These are phyloP conservation scores for Austropuccinia psidii DNA, from an alignment of 1,284 basidiomycete genomes.

Conservation along the genomic window DNA sequence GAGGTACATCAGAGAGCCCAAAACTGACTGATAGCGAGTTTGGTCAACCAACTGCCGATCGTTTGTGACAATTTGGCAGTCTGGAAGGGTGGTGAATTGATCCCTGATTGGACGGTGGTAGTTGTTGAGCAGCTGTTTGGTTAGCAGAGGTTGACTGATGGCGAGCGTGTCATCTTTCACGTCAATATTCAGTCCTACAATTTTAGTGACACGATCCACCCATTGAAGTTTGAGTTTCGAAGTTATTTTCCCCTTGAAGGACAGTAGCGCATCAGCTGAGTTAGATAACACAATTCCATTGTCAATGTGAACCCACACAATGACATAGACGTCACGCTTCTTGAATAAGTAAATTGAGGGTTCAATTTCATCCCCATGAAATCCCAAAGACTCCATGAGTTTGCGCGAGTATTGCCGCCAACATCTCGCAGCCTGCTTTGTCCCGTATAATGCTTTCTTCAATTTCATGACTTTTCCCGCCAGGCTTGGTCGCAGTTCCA, in stretches of 20 bases:
- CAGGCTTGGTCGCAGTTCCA: neutral
- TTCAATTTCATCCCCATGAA: neutral
- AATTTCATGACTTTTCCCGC: neutral
- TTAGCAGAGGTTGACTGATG: neutral
- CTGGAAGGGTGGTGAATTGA: neutral
- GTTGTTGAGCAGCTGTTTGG: neutral
- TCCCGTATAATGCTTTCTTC: neutral
- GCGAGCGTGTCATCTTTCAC: neutral
- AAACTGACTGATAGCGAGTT: neutral
- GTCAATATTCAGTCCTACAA: neutral
- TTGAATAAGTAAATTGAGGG: neutral
- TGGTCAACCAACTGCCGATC: neutral
- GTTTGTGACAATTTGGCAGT: neutral
- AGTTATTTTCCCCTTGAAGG: neutral
- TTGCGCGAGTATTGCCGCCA: neutral
- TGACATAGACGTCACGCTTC: neutral
- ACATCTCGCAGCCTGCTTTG: neutral
- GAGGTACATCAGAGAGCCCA: conserved; percentile 6
- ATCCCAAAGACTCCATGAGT: neutral
- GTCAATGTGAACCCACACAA: conserved; percentile 22
- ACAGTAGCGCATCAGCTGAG: neutral
- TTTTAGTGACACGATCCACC: neutral
- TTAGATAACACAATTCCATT: neutral
- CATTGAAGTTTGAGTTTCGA: neutral
- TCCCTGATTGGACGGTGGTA: neutral